Conservation (phyloP, 2,329 filamentous ascomycete species). For the Sphaerulina musiva region DNA sequence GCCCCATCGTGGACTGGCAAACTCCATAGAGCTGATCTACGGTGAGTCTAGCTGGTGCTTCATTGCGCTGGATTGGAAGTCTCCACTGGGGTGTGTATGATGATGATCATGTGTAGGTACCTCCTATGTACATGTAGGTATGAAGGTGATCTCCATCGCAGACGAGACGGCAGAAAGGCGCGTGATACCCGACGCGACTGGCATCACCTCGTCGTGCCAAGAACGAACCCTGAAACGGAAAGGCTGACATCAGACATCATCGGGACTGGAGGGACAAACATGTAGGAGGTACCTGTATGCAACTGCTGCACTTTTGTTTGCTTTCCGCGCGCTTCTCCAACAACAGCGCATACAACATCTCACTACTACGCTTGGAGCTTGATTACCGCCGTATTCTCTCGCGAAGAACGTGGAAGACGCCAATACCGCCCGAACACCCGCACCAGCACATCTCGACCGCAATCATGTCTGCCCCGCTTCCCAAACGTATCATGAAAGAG, state of each 20-base stretch:
- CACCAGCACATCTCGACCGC: not conserved
- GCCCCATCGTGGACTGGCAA: constrained; percentile 11
- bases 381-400: not conserved
- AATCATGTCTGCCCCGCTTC: constrained; percentile 58
- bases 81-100: not conserved
- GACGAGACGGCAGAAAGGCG: no score
- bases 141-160: no score
- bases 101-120: no score
- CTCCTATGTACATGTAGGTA: no score
- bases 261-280: not conserved
- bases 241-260: not conserved
- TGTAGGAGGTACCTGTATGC: no score
- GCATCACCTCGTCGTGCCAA: no score
- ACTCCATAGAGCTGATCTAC: constrained; percentile 9
- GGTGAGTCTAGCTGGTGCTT: not conserved
- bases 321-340: not conserved
- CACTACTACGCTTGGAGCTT: not conserved
- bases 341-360: not conserved
- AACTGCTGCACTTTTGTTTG: not conserved
- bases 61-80: not conserved
- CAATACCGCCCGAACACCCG: not conserved
- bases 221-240: no score
- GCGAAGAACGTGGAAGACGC: not conserved
- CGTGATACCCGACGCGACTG: no score
- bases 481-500: constrained; percentile 97